Evolutionary conservation across 208 protist genomes (phyloP).

Genomic region (Naegleria fowleri): DNA sequence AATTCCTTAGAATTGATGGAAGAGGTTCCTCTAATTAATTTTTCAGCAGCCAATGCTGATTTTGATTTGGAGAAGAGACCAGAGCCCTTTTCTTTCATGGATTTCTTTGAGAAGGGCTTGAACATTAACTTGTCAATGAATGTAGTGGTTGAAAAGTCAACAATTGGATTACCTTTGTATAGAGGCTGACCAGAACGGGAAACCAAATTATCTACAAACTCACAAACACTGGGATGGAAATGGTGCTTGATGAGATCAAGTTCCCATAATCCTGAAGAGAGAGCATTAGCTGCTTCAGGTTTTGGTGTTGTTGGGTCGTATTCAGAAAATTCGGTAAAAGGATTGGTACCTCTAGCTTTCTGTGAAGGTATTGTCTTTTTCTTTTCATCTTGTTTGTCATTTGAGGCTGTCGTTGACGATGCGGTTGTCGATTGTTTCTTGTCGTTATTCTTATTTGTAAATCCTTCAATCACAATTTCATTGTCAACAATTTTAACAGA

Average conservation of each 20-base stretch:
- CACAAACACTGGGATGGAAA: not conserved
- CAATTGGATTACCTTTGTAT: not conserved
- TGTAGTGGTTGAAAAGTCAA: not conserved
- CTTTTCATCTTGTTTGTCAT: not conserved
- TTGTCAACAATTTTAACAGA: slow-evolving; percentile 13
- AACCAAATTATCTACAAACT: not conserved
- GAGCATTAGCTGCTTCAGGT: not conserved
- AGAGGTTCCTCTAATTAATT: not conserved
- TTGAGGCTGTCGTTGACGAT: not conserved
- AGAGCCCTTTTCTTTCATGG: not conserved
- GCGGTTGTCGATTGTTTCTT: not conserved
- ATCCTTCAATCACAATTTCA: not conserved
- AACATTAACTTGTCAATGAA: not conserved
- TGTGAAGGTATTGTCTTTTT: not conserved
- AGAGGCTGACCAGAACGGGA: not conserved
- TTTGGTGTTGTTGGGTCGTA: not conserved
- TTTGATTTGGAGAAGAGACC: not conserved
- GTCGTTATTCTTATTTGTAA: not conserved
- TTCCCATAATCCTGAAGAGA: not conserved
- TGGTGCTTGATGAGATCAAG: not conserved
- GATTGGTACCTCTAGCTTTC: not conserved
- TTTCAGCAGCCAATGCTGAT: not conserved
- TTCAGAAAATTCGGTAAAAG: not conserved
- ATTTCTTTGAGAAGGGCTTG: not conserved
- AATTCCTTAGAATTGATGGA: not conserved